These are phyloP conservation scores for Ceratocystis diversiconidia DNA, from an alignment of 2,329 filamentous ascomycete genomes.

Conservation along the genomic window DNA sequence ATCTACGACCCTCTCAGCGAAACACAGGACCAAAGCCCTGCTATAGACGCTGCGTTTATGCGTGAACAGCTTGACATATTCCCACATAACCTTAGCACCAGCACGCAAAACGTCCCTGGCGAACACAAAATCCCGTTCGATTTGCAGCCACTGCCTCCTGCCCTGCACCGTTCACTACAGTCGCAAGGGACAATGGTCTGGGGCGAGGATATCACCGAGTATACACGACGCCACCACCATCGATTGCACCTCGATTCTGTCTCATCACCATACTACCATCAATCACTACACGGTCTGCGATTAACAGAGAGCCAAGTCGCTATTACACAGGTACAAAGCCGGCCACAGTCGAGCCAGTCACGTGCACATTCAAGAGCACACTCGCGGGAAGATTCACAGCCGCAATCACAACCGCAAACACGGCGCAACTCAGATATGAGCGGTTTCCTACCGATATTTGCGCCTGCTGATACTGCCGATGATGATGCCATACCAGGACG, in stretches of 20 bases:
- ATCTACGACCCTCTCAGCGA: slow-evolving; percentile 15
- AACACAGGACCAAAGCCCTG: slow-evolving; percentile 13
- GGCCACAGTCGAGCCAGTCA: not conserved
- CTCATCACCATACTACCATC: not conserved
- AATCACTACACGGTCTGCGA: not conserved
- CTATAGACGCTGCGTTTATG: not conserved
- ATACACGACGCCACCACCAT: slow-evolving; percentile 21
- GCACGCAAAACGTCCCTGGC: not conserved
- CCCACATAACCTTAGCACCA: slow-evolving; percentile 6
- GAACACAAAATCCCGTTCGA: not conserved
- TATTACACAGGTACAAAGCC: slow-evolving; percentile 2
- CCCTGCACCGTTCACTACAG: not conserved
- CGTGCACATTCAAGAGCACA: not conserved
- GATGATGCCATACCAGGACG: not conserved
- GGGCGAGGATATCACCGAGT: slow-evolving; percentile 14
- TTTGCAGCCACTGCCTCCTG: slow-evolving; percentile 21
- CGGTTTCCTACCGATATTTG: slow-evolving; percentile 17
- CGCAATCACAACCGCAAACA: not conserved
- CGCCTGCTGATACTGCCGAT: slow-evolving; percentile 9
- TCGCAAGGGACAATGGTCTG: slow-evolving; percentile 11
- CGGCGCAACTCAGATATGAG: slow-evolving; percentile 9
- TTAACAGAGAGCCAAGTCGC: slow-evolving; percentile 1
- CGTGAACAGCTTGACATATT: slow-evolving; percentile 10
- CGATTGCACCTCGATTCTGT: not conserved
- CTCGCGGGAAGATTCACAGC: not conserved